Evolutionary conservation across 345 rosid species (phyloP).

Genomic region (Anastatica hierochuntica): DNA sequence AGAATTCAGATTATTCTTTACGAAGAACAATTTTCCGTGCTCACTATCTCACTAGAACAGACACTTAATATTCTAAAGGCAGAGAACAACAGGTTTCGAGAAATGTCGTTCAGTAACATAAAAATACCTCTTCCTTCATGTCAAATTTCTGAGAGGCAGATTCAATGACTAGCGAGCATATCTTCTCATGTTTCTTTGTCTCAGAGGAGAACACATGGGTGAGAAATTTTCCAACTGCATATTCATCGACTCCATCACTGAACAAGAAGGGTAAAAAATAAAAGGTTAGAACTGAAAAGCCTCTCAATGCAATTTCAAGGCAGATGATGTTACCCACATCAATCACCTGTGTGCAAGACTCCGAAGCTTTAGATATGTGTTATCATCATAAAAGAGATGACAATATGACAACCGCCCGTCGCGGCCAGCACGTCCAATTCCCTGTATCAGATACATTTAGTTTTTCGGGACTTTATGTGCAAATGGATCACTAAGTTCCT

Average conservation of each 20-base stretch:
- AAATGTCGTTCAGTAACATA: constrained; percentile 4
- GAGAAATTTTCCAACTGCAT: constrained; percentile 76
- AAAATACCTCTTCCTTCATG: constrained; percentile 87
- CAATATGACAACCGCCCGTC: constrained; percentile 81
- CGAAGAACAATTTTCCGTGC: not conserved
- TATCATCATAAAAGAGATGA: constrained; percentile 74
- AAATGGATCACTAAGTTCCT: not conserved
- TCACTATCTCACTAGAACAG: constrained; percentile 4
- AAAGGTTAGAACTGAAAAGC: not conserved
- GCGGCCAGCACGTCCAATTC: constrained; percentile 94
- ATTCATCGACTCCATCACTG: constrained; percentile 97
- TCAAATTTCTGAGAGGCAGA: constrained; percentile 72
- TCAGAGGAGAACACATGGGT: constrained; percentile 48
- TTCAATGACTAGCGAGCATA: constrained; percentile 59
- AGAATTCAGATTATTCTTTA: not conserved
- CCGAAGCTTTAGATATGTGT: constrained; percentile 74
- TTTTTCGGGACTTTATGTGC: constrained; percentile 14
- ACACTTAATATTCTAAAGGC: not conserved
- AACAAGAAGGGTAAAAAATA: constrained; percentile 8
- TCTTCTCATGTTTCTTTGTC: constrained; percentile 34
- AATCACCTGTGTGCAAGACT: constrained; percentile 81
- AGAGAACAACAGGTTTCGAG: constrained; percentile 2
- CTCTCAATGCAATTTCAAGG: not conserved
- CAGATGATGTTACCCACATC: constrained; percentile 7
- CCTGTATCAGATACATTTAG: constrained; percentile 35